Conservation (phyloP, 2,329 filamentous ascomycete genomes). For the Claviceps purpurea region DNA sequence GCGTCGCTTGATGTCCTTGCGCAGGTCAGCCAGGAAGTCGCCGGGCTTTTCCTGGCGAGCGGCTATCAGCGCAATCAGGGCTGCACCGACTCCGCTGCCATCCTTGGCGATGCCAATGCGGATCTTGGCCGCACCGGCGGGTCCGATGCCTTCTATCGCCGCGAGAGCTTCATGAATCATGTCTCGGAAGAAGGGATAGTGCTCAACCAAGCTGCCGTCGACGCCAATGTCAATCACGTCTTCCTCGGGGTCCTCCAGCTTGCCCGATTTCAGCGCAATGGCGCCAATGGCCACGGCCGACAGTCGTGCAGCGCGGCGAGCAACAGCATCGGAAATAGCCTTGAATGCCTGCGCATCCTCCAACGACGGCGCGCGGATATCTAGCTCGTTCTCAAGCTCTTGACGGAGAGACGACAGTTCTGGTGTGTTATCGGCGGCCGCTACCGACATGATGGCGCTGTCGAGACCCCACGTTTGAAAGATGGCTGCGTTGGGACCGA, state of each 20-base stretch:
- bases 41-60: constrained; percentile 46
- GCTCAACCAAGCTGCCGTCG: constrained; percentile 87
- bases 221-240: constrained; percentile 81
- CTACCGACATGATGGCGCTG: constrained; percentile 77
- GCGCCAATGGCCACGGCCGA: constrained; percentile 80
- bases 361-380: constrained; percentile 60
- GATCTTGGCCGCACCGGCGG: constrained; percentile 68
- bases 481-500: constrained; percentile 52
- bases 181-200: constrained; percentile 84
- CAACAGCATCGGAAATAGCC: constrained; percentile 68
- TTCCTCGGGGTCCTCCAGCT: constrained; percentile 48
- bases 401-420: constrained; percentile 63
- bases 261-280: constrained; percentile 67
- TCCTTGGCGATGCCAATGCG: constrained; percentile 95
- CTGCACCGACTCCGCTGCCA: constrained; percentile 71
- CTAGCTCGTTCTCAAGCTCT: constrained; percentile 62
- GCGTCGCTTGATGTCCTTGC: constrained; percentile 24
- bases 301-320: constrained; percentile 74
- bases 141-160: constrained; percentile 64
- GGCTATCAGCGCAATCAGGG: constrained; percentile 84
- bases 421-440: constrained; percentile 64
- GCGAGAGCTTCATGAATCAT: constrained; percentile 75
- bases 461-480: constrained; percentile 81
- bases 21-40: constrained; percentile 29
- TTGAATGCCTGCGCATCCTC: constrained; percentile 87